Conservation (phyloP, 2,329 filamentous ascomycete species). For the Pestalotiopsis sp. region DNA sequence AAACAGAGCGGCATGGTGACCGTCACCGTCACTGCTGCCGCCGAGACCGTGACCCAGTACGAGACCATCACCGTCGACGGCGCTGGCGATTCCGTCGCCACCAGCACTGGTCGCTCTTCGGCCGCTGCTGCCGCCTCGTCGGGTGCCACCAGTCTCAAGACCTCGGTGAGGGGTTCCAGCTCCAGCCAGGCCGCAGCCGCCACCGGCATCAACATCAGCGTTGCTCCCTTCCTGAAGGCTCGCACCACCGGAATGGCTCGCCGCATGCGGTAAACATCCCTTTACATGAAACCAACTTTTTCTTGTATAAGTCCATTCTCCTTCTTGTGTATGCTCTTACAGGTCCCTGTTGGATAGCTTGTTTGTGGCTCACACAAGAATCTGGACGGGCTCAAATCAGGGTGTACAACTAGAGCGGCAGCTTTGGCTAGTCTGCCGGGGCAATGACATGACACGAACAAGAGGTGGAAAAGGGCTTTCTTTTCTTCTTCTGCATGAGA, state of each 20-base stretch:
- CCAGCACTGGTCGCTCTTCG: conserved; percentile 1
- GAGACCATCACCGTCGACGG: conserved; percentile 35
- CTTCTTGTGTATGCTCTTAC: conserved; percentile 1
- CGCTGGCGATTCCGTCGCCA: conserved; percentile 4
- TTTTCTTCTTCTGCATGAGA: neutral
- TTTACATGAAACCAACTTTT: neutral
- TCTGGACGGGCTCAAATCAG: neutral
- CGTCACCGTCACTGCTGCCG: conserved; percentile 41
- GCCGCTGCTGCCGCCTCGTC: conserved; percentile 1
- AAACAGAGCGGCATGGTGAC: conserved; percentile 37
- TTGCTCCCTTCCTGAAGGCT: conserved; percentile 28
- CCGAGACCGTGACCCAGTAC: conserved; percentile 40
- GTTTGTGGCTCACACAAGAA: neutral
- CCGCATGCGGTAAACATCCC: conserved; percentile 9
- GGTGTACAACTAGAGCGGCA: neutral
- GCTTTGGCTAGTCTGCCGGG: neutral
- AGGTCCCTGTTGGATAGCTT: neutral
- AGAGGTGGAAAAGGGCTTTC: neutral
- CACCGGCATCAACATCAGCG: conserved; percentile 11
- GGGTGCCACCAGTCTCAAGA: conserved; percentile 8
- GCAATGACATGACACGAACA: neutral
- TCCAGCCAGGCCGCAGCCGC: conserved; percentile 8
- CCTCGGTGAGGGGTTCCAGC: conserved; percentile 7
- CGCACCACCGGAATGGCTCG: conserved; percentile 27
- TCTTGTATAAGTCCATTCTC: neutral